A percentile compares a stretch with the other conserved stretches of the same genome.
Evolutionary conservation across 208 protist genomes (phyloP).

Genomic region (Leishmania gerbilli): DNA sequence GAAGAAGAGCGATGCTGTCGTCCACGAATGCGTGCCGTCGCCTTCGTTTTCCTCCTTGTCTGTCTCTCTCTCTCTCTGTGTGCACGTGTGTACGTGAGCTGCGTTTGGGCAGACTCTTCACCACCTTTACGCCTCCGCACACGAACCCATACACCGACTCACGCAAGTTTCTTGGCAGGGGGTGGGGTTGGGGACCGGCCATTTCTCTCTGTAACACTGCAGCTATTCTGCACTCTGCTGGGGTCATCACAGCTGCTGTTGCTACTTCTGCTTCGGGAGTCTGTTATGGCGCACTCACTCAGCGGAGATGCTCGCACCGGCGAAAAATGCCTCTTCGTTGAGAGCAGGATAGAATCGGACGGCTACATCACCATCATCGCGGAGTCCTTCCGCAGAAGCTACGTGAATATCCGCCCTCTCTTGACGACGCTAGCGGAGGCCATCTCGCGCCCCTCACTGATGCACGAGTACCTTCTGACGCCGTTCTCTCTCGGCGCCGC

Average conservation of each 20-base stretch:
- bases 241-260: background rate
- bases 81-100: too few species aligned
- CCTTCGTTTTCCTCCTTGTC: background rate
- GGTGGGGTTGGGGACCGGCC: too few species aligned
- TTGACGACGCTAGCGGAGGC: slow-evolving; percentile 94
- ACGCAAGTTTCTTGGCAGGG: background rate
- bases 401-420: slow-evolving; percentile 40
- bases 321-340: slow-evolving; percentile 70
- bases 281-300: background rate
- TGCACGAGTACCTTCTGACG: slow-evolving; percentile 98
- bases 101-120: background rate
- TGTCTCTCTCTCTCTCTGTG: too few species aligned
- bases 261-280: background rate
- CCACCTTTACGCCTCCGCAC: background rate
- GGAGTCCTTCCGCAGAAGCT: slow-evolving; percentile 72
- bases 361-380: slow-evolving; percentile 70
- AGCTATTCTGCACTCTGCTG: background rate
- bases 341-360: slow-evolving; percentile 41
- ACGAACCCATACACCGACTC: background rate
- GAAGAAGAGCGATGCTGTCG: background rate
- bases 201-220: background rate
- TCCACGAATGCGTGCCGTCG: background rate
- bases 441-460: slow-evolving; percentile 89
- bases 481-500: slow-evolving; percentile 97
- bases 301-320: background rate